Base-by-base conservation (phyloP, 129 eudicot genomes). In the Lactuca sativa region DNA sequence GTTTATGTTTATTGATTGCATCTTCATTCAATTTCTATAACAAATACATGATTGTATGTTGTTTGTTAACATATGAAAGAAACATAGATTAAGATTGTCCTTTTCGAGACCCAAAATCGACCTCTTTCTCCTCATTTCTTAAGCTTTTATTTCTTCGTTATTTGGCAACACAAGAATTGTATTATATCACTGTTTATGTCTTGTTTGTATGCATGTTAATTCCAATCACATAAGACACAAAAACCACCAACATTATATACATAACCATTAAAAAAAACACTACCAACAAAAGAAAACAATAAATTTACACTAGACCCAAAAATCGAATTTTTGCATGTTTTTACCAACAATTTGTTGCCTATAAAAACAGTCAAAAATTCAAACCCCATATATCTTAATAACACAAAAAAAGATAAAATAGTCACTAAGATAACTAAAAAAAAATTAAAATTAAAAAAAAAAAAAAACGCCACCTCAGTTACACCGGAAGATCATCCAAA, bases 401-500 rank as follows among this genome's bases (percentile, higher is more conserved):
- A 66, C 56, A 68, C n/a, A 5, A 59, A 67, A 75, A 40, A 17
- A 41, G 1, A 25, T 25, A 25, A 12, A 58, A 21, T 3, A 17
- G 40, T 18, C 48, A 72, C 49, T 51, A 4, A 34, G 7, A 47
- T 53, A 51, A 51, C 17, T 9, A 69, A 51, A 0, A 64, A 34
- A 30, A 49, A n/a, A n/a, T n/a, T n/a, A n/a, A n/a, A n/a, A n/a
- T n/a, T 31, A 8, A 30, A 17, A 72, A 47, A 60, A 48, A 14
- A 2, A 30, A 43, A 51, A 1, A 53, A 14, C 25, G 5, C 18
- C 30, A n/a, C 48, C 51, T 4, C 3, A 6, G 64, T 67, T 77
- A 89, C 65, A 70, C 90, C 7, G 91, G 88, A 66, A 92, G 87
- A 69, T 89, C 87, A 75, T 86, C 96, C 76, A 85, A 67, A 30